Evolutionary conservation across 2,329 filamentous ascomycete genomes (phyloP), one percentile per base, ranked within the genome.

Genomic region (Venturia aucupariae): DNA sequence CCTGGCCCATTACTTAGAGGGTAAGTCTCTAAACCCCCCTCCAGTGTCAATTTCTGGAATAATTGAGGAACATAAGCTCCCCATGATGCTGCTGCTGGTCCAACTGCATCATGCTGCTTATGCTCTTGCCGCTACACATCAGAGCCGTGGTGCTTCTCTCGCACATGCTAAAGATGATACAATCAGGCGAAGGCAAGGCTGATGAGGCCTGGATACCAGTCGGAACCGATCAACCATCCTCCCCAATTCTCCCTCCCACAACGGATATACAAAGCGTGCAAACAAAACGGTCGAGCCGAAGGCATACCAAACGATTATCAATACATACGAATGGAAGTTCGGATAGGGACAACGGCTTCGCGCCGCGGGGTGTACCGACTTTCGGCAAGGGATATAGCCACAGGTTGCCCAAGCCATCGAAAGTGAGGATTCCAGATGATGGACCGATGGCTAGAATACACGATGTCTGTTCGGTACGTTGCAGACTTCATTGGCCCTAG

Each of bases 1-100:
- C 71, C 82, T 97, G 77, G 92, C 91, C 74, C 86, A 90, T 72
- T 94, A 94, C 79, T 86, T 97, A 70, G 88, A 92, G 85, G 92
- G 92, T 94, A 81, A 65, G 46, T 59, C 24, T 27, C n/a, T 13
- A 35, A 46, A 66, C 38, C 22, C 42, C 39, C 54, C 57, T 27
- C 66, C 67, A 66, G 59, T 42, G 10, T 10, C 13, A 11, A 15
- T 27, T 27, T 35, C 59, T 38, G 59, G 15, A 60, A 60, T 15
- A 19, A 42, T n/a, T 44, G 15, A 22, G 35, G 46, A 51, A 27
- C 46, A 51, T 15, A 27, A 15, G 46, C 22, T 27, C 10, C 46
- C 57, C 59, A 61, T 62, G 46, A 61, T 63, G 46, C 60, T 64
- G 48, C 63, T 67, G 63, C 38, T 38, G 61, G 15, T 66, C 57